A percentile compares a stretch with the other conserved stretches of the same genome.
These are phyloP conservation scores for Metroxylon sagu DNA, from an alignment of 176 grass and related monocot genomes.

Conservation along the genomic window DNA sequence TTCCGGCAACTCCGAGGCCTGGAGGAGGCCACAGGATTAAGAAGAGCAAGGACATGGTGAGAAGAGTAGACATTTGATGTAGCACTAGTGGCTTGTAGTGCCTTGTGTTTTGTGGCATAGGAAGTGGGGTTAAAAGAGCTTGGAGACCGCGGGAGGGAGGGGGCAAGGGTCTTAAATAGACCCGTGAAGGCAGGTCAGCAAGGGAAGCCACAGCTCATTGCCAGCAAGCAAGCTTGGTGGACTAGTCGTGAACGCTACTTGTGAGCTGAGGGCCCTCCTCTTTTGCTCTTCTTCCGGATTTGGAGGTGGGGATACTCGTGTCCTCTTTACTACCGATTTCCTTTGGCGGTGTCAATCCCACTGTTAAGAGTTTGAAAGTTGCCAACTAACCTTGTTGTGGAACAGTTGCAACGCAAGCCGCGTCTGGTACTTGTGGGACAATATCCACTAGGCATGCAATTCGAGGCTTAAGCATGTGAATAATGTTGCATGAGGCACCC, in stretches of 20 bases:
- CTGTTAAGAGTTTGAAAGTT: too few relatives aligned
- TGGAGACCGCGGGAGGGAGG: neutral
- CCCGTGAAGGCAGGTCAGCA: constrained; percentile 17
- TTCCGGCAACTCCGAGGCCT: neutral
- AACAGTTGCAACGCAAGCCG: too few relatives aligned
- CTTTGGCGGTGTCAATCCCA: too few relatives aligned
- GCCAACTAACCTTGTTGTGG: too few relatives aligned
- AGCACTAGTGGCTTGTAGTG: neutral
- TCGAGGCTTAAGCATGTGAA: too few relatives aligned
- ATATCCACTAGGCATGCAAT: too few relatives aligned
- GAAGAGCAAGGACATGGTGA: constrained; percentile 21
- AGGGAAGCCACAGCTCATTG: constrained; percentile 31
- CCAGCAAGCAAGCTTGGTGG: constrained; percentile 9
- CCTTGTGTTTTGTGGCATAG: neutral
- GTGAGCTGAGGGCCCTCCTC: neutral
- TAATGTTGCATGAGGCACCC: too few relatives aligned
- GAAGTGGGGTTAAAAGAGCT: neutral
- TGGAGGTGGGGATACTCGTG: constrained; percentile 44
- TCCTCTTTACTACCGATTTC: too few relatives aligned
- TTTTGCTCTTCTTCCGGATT: neutral
- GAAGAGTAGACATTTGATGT: constrained; percentile 10
- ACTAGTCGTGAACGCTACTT: neutral
- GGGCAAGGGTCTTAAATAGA: constrained; percentile 28
- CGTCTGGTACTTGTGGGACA: too few relatives aligned
- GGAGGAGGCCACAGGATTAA: constrained; percentile 8